Conservation (phyloP, 306 rosid genomes). For the Ormosia emarginata region DNA sequence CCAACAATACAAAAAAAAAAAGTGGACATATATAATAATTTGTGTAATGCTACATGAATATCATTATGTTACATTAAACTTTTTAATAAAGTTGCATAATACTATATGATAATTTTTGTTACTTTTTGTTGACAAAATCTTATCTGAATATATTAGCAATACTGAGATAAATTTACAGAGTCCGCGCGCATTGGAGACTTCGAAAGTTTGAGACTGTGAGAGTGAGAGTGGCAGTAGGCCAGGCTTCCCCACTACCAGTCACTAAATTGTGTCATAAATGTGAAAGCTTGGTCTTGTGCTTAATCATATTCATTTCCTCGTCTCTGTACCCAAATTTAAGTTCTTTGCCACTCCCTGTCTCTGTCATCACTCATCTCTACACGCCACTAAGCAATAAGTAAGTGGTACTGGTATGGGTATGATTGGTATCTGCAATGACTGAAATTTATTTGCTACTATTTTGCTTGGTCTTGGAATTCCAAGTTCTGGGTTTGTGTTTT, state of each 20-base stretch:
- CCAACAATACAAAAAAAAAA: too few species aligned
- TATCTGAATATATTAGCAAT: not conserved
- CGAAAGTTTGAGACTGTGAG: not conserved
- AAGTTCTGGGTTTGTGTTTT: constrained; percentile 9
- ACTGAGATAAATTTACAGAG: not conserved
- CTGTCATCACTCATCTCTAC: not conserved
- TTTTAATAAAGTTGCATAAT: not conserved
- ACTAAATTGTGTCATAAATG: constrained; percentile 39
- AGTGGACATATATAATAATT: too few species aligned
- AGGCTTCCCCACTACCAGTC: constrained; percentile 23
- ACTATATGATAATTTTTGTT: not conserved
- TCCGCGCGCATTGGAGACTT: constrained; percentile 25
- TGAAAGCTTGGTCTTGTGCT: not conserved
- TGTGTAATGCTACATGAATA: too few species aligned
- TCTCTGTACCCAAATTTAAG: not conserved
- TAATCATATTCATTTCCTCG: not conserved
- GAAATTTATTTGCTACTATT: constrained; percentile 21
- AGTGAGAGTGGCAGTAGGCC: constrained; percentile 35
- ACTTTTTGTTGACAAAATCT: not conserved
- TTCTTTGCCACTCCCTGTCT: not conserved
- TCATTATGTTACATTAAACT: not conserved
- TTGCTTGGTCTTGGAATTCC: not conserved
- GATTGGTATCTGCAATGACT: not conserved
- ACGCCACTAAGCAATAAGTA: not conserved
- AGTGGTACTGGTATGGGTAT: constrained; percentile 2